Evolutionary conservation across 2,329 filamentous ascomycete species (phyloP).

Genomic region (Bipolaris gigantea): DNA sequence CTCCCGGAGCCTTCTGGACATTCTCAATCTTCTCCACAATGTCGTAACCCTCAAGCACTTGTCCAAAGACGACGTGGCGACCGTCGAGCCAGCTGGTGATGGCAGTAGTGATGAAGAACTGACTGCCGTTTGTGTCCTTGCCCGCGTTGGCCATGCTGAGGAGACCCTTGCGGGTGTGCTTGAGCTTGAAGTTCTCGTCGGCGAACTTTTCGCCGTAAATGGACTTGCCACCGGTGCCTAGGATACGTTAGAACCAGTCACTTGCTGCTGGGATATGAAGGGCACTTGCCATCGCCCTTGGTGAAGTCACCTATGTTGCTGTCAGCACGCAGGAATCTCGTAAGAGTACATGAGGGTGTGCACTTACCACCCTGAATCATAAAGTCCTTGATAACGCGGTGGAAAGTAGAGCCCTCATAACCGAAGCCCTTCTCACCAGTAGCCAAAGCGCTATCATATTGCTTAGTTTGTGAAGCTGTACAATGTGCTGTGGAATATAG

Average conservation of each 20-base stretch:
- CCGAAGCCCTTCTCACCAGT: conserved; percentile 86
- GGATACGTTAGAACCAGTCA: neutral
- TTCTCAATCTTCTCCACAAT: conserved; percentile 79
- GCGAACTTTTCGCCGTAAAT: conserved; percentile 84
- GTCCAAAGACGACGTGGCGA: conserved; percentile 83
- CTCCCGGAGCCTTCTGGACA: conserved; percentile 63
- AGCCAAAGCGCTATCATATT: conserved; percentile 68
- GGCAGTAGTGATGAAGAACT: conserved; percentile 89
- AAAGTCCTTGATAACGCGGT: conserved; percentile 87
- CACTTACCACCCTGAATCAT: conserved; percentile 76
- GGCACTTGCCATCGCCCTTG: conserved; percentile 2
- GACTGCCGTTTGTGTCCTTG: conserved; percentile 71
- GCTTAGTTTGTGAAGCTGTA: conserved; percentile 13
- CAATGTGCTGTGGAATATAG: neutral
- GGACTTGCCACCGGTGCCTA: conserved; percentile 74
- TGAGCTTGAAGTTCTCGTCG: conserved; percentile 95
- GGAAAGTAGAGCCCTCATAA: conserved; percentile 80
- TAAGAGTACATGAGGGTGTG: neutral
- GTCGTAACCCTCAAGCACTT: conserved; percentile 84
- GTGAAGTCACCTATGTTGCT: conserved; percentile 4
- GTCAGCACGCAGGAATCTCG: neutral
- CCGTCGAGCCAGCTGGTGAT: conserved; percentile 82
- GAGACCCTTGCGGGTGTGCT: conserved; percentile 81
- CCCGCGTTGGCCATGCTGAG: conserved; percentile 72
- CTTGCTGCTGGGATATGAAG: too few species aligned